Base-by-base conservation (phyloP, 2,329 filamentous ascomycete genomes). In the Paracoccidioides lutzii region DNA sequence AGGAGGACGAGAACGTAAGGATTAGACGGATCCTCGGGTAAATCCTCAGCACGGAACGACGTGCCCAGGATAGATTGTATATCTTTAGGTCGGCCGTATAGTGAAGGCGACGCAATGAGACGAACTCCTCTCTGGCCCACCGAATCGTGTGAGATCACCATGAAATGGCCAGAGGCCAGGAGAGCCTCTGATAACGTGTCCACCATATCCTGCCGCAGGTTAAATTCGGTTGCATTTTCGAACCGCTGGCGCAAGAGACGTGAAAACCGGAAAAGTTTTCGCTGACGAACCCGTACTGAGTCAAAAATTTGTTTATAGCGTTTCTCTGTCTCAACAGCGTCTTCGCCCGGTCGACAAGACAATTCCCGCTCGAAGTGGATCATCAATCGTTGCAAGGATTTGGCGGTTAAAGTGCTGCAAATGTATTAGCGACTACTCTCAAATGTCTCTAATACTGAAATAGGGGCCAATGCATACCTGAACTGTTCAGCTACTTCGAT, bases 401-500 rank as follows among this genome's bases (percentile, higher is more conserved):
- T 97, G 66, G 88, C 90, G 1, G 93, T 97, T 59, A 98, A 78
- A 32, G 88, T 88, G 69, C 81, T 80, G 55, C 22, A 53, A 45
- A 35, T 10, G 37, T 44, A 55, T 74, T 64, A 73, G 66, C 52
- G 38, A 55, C 42, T 32, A 12, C 7, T 37, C 15, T 33, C 28
- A 40, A 14, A 4, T 46, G 40, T 6, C 30, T 3, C 30, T 15
- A 12, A 37, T 10, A 5, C 15, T 7, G 3, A 38, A 6, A 32
- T 3, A 33, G 3, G 15, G 15, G 30, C 3, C 4, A 46, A 46
- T 15, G 41, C 63, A 48, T 69, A 77, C 76, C 85, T 94, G 70
- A 98, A 98, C 68, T 98, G 93, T 74, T 97, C 93, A 1, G 93
- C 93, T 44, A 97, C 93, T 73, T 97, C 91, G 43, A 97, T 87